A percentile compares a stretch with the other conserved stretches of the same genome.
These are phyloP conservation scores for Zhuliangozyma blackwelliae DNA, from an alignment of 1,139 yeast species.

Conservation along the genomic window DNA sequence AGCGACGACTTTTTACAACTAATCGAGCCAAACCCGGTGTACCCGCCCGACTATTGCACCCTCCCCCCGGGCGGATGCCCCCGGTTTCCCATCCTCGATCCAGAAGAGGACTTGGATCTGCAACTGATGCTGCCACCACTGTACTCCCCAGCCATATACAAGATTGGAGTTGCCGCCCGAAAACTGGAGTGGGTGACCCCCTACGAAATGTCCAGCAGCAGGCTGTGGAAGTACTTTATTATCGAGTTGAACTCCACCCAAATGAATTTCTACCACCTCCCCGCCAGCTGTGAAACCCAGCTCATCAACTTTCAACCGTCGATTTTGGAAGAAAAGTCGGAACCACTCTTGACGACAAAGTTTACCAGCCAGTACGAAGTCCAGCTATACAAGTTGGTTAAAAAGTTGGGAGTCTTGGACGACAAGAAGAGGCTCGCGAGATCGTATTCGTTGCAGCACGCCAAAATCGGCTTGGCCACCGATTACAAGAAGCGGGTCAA, in stretches of 20 bases:
- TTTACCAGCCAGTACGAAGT: conserved; percentile 35
- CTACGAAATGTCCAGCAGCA: conserved; percentile 52
- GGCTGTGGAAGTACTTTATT: conserved; percentile 62
- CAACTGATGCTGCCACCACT: conserved; percentile 49
- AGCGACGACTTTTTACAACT: conserved; percentile 26
- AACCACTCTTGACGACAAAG: conserved; percentile 16
- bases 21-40: conserved; percentile 48
- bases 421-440: conserved; percentile 28
- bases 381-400: conserved; percentile 31
- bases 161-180: conserved; percentile 48
- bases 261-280: conserved; percentile 54
- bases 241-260: conserved; percentile 75
- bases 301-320: conserved; percentile 19
- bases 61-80: conserved; percentile 50
- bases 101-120: conserved; percentile 14
- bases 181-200: conserved; percentile 69
- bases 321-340: conserved; percentile 13
- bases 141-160: conserved; percentile 57
- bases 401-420: conserved; percentile 21
- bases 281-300: conserved; percentile 29
- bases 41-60: conserved; percentile 44
- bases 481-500: conserved; percentile 61
- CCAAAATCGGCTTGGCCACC: conserved; percentile 64
- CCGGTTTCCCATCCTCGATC: conserved; percentile 41
- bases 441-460: conserved; percentile 65